phyloP scores from a whole-genome alignment of 1,284 basidiomycete genomes.

The Irpex sp. region DNA sequence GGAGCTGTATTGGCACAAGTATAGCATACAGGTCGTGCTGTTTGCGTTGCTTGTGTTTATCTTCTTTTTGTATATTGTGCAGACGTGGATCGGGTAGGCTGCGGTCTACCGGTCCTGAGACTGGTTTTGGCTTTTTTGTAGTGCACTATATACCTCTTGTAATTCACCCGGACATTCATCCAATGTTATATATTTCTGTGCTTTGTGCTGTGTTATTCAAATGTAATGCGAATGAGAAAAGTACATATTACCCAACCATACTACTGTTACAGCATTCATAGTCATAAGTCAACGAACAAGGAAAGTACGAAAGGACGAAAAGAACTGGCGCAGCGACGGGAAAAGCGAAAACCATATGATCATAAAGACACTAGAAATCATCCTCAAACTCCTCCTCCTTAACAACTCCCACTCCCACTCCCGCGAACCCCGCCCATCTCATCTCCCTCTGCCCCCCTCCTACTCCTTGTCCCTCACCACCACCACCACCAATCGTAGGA shows the following conservation, averaged over 20 bases:
- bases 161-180: not conserved
- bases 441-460: conserved; percentile 7
- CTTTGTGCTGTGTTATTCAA: not conserved
- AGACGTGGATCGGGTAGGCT: conserved; percentile 9
- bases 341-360: not conserved
- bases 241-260: not conserved
- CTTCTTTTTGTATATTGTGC: conserved; percentile 9
- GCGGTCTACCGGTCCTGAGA: not conserved
- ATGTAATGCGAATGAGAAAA: not conserved
- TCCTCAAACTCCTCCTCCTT: conserved; percentile 33
- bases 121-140: not conserved
- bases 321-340: not conserved
- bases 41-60: conserved; percentile 11
- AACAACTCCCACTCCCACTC: conserved; percentile 20
- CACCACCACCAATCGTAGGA: not conserved
- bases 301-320: not conserved
- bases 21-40: conserved; percentile 23
- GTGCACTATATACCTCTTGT: not conserved
- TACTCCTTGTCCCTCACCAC: too few species aligned
- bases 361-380: conserved; percentile 21
- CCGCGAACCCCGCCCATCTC: conserved; percentile 28
- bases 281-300: too few species aligned
- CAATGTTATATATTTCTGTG: not conserved
- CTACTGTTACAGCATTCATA: not conserved
- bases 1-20: conserved; percentile 32